These are phyloP conservation scores for Ogataea ganodermae DNA, from an alignment of 805 yeast genomes.

Conservation along the genomic window DNA sequence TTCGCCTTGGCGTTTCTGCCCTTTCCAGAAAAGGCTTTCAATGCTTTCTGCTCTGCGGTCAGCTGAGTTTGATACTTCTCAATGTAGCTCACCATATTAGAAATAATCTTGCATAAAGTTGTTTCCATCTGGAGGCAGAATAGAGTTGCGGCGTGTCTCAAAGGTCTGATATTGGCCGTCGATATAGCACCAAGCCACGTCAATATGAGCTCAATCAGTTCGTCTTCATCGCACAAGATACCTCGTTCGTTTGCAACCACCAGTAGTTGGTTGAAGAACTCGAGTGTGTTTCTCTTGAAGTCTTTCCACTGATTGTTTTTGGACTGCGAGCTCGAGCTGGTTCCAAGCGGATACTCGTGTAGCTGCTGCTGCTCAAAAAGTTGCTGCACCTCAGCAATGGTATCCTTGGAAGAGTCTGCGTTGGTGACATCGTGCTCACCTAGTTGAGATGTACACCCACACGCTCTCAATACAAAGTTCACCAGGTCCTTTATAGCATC, in stretches of 20 bases:
- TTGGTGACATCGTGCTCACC: constrained; percentile 70
- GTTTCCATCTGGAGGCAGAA: constrained; percentile 62
- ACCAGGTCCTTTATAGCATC: constrained; percentile 61
- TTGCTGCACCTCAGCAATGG: constrained; percentile 71
- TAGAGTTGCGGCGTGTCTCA: constrained; percentile 67
- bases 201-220: constrained; percentile 55
- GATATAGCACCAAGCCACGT: constrained; percentile 79
- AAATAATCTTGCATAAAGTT: constrained; percentile 53
- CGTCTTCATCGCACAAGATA: constrained; percentile 46
- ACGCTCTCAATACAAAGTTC: constrained; percentile 66
- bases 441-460: constrained; percentile 69
- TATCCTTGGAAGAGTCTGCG: constrained; percentile 59
- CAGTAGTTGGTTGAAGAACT: constrained; percentile 57
- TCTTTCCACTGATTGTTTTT: constrained; percentile 49
- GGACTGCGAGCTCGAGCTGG: constrained; percentile 32
- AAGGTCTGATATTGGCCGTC: constrained; percentile 66
- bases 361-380: constrained; percentile 58
- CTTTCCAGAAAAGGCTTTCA: constrained; percentile 29
- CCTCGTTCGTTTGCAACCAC: constrained; percentile 62
- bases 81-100: constrained; percentile 36
- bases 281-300: constrained; percentile 55
- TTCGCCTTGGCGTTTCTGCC: constrained; percentile 37
- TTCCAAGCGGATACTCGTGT: constrained; percentile 67
- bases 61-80: constrained; percentile 50
- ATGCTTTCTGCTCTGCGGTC: constrained; percentile 28